Evolutionary conservation across 2,329 filamentous ascomycete genomes (phyloP).

Genomic region (Beauveria pseudobassiana): DNA sequence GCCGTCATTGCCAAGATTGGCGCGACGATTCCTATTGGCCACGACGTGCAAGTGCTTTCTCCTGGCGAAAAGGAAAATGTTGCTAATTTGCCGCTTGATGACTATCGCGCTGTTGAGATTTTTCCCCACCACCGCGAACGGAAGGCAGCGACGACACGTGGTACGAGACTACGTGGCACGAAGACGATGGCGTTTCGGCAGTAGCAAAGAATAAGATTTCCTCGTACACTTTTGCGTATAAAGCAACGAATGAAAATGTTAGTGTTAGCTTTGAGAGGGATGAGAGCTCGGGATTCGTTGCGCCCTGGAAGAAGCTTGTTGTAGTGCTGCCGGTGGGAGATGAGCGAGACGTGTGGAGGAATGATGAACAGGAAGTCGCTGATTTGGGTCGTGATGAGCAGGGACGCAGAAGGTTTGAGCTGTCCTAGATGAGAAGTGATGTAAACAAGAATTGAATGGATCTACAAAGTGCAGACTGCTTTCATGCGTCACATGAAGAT

Average conservation of each 20-base stretch:
- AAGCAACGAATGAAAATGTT: constrained; percentile 15
- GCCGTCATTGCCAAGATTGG: constrained; percentile 32
- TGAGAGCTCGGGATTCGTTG: constrained; percentile 25
- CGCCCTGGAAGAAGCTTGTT: constrained; percentile 26
- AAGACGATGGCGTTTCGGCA: constrained; percentile 31
- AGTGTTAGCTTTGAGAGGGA: constrained; percentile 22
- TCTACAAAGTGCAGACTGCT: no score
- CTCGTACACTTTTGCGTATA: constrained; percentile 24
- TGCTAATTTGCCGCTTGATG: constrained; percentile 31
- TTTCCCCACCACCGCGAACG: constrained; percentile 31
- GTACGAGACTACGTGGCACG: constrained; percentile 27
- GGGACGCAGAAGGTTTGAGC: constrained; percentile 17
- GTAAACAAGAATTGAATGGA: no score
- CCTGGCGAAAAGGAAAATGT: constrained; percentile 30
- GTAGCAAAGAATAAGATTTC: constrained; percentile 25
- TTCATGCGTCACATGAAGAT: background rate
- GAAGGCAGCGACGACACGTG: constrained; percentile 14
- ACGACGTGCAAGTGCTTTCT: constrained; percentile 28
- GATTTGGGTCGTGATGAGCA: constrained; percentile 17
- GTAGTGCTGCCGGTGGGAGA: constrained; percentile 27
- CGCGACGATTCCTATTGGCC: constrained; percentile 31
- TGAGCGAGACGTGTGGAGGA: constrained; percentile 14
- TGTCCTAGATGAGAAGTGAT: background rate
- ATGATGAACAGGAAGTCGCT: constrained; percentile 9
- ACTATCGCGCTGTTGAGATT: constrained; percentile 36